Evolutionary conservation across 371 early-diverging fungal genomes (phyloP), one percentile per base, ranked within the genome.

Genomic region (Blakeslea trispora): DNA sequence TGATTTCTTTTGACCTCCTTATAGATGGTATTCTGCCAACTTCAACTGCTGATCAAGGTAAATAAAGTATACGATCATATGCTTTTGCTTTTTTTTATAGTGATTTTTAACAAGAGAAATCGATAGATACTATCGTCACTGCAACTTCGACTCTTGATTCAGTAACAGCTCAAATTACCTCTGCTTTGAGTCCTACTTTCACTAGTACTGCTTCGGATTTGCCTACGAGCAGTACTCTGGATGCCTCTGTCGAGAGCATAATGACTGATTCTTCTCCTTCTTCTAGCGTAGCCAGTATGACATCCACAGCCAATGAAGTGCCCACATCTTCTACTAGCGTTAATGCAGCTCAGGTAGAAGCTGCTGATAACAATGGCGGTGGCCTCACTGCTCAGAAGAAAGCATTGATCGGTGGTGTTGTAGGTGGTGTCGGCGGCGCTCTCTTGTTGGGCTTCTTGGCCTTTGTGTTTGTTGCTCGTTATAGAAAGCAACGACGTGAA

Each of bases 331-430:
- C 15, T 23, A 50, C 22, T 5, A 14, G 1, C 5, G 22, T 11
- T 11, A 11, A 19, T 13, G 11, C 37, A 18, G 24, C 49, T n/a
- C n/a, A n/a, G n/a, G n/a, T n/a, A 8, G 31, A 53, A 1, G 37
- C 18, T 18, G 13, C 47, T 10, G 14, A 24, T 9, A 28, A 24
- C 4, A 49, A 24, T 2, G 11, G 14, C n/a, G n/a, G n/a, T 17
- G 42, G 52, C 4, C 53, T 56, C 15, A 57, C 49, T 45, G 34
- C 34, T 18, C 35, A 48, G 17, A 53, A 43, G 15, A 63, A 66
- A 37, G 57, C 63, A 0, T 61, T 70, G n/a, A 56, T 66, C 39
- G 71, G 71, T 14, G 71, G 53, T 21, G 41, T 48, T 17, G 53
- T 57, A 9, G 63, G 63, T 42, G 55, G 55, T 2, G 37, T 51